Base-by-base conservation (phyloP, 2,329 filamentous ascomycete species). In the Apiospora saccharicola region DNA sequence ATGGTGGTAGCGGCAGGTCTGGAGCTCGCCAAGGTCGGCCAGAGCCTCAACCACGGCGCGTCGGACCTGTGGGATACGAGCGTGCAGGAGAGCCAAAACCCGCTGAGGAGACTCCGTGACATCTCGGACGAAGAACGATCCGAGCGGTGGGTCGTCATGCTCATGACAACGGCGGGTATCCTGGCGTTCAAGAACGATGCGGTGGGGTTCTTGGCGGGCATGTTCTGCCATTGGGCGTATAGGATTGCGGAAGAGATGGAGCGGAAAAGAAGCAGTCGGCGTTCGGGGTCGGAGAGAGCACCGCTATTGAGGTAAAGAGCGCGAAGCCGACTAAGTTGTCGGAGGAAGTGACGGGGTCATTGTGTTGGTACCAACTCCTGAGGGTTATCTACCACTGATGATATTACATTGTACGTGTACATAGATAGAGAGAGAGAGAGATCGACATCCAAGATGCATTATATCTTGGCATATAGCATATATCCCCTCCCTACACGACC, bases 1-100 rank as follows among this genome's bases (percentile, higher is more conserved):
- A 95, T 98, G 89, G 95, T 98, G 2, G 87, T 98, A 41, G 95
- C 94, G 0, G 94, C 96, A 0, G 96, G 96, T 0, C 84, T 98
- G 64, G 96, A 98, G 82, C 86, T 98, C 19, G 93, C 93, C 30
- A 93, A 93, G 78, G 95, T 96, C 0, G 95, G 94, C 0, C 92
- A 95, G 80, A 93, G 91, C 73, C 84, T 98, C 49, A 97, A 97
- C 78, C 90, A 93, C n/a, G 90, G 89, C 1, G 90, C 89, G 3
- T 80, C 86, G 26, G 89, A 91, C 78, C 77, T 91, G 81, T 83
- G 92, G 92, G 76, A 87, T 85, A 77, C 88, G 87, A 84, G 83
- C 12, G 81, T 80, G 10, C 81, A 80, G 81, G 88, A 72, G 77
- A 85, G 70, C 67, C 72, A 77, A 70, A 69, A 73, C 71, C 73